These are phyloP conservation scores for Pseudozyma sp. DNA, from an alignment of 1,284 basidiomycete species.

Conservation along the genomic window DNA sequence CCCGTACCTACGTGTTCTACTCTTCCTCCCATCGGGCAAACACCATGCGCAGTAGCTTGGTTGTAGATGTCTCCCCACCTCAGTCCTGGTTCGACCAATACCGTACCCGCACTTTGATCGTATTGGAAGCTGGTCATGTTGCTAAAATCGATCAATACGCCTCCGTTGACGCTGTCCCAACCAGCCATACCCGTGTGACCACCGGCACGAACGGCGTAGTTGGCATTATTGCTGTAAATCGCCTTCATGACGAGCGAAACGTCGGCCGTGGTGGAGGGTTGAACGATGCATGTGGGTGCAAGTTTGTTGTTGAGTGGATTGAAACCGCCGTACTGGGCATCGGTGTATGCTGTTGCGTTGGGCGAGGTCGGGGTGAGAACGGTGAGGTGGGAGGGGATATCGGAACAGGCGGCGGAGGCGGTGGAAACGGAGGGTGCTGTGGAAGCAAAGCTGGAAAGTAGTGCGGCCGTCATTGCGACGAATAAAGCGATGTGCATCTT, in stretches of 20 bases:
- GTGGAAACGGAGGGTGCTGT: background rate
- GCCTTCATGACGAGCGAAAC: slow-evolving; percentile 15
- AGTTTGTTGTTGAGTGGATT: slow-evolving; percentile 42
- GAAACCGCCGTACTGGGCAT: slow-evolving; percentile 11
- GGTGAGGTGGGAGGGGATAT: background rate
- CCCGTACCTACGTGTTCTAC: slow-evolving; percentile 49
- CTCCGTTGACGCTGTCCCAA: slow-evolving; percentile 33
- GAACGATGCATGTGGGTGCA: slow-evolving; percentile 31
- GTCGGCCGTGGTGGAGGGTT: slow-evolving; percentile 12
- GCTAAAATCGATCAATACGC: slow-evolving; percentile 44
- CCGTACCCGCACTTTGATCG: slow-evolving; percentile 2
- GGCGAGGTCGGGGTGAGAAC: slow-evolving; percentile 12
- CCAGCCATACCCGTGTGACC: slow-evolving; percentile 52
- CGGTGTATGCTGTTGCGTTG: slow-evolving; percentile 11
- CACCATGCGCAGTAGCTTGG: slow-evolving; percentile 11
- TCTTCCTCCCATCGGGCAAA: slow-evolving; percentile 42
- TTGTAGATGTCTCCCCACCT: slow-evolving; percentile 46
- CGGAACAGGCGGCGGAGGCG: slow-evolving; percentile 5
- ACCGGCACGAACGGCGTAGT: slow-evolving; percentile 50
- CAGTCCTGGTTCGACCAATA: slow-evolving; percentile 33
- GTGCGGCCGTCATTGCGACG: background rate
- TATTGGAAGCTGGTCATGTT: slow-evolving; percentile 30
- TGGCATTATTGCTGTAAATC: slow-evolving; percentile 12
- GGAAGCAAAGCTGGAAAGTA: background rate
- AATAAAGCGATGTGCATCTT: too few species aligned